These are phyloP conservation scores for Kodamaea neixiangensis DNA, from an alignment of 805 yeast genomes.

Conservation along the genomic window DNA sequence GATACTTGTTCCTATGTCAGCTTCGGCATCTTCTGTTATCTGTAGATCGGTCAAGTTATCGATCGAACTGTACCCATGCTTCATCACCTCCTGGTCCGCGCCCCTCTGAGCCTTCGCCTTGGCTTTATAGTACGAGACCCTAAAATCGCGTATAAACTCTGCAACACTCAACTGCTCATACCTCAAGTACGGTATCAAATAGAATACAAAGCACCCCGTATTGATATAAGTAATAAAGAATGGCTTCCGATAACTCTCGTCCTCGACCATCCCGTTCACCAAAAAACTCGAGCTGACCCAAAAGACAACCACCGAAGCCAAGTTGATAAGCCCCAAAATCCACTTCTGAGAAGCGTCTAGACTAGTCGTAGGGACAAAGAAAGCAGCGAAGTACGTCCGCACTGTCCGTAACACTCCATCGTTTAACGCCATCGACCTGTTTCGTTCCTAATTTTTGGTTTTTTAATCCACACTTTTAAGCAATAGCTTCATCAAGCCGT, in stretches of 20 bases:
- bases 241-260: conserved; percentile 77
- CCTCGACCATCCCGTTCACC: conserved; percentile 74
- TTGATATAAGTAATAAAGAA: conserved; percentile 90
- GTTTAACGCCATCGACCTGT: conserved; percentile 1
- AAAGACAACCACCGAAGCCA: conserved; percentile 72
- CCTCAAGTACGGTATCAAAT: conserved; percentile 61
- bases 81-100: conserved; percentile 28
- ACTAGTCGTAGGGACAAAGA: conserved; percentile 22
- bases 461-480: conserved; percentile 3
- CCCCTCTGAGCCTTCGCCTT: conserved; percentile 14
- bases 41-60: conserved; percentile 19
- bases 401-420: conserved; percentile 4
- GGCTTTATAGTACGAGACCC: conserved; percentile 23
- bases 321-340: conserved; percentile 75
- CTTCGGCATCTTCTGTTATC: conserved; percentile 7
- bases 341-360: conserved; percentile 49
- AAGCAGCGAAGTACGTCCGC: conserved; percentile 17
- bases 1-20: neutral
- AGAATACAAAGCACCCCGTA: conserved; percentile 80
- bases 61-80: conserved; percentile 24
- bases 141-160: conserved; percentile 25
- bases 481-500: neutral
- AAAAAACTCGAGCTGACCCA: conserved; percentile 93
- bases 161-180: conserved; percentile 26
- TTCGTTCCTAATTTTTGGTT: neutral